Base-by-base conservation (phyloP, 108 stramenopile species). In the Discostella stelligeroides region DNA sequence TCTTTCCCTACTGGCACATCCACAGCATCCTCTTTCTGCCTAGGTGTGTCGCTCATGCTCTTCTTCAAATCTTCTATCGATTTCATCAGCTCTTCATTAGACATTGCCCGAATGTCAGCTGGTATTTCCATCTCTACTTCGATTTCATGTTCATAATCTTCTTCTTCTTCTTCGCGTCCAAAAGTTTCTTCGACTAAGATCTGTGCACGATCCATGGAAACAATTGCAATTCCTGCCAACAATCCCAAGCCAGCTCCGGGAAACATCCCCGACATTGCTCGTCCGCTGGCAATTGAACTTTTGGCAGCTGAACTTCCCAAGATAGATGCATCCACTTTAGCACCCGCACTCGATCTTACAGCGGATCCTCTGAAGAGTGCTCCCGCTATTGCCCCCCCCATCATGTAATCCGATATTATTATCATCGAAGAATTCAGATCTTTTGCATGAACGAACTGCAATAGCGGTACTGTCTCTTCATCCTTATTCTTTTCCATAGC, bases 191-290 rank as follows among this genome's bases (percentile, higher is more conserved):
- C 59, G 41, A 71, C 11, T 0, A 56, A 0, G 17, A 50, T 49
- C 14, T 50, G 48, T 15, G 63, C 34, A 53, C 34, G 53, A 60
- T 79, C 77, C 41, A 79, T 46, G 0, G 65, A 0, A 23, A 71
- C 69, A 37, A 79, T 67, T 1, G 59, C 17, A 18, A 76, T 45
- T 2, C 80, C 80, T 0, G 80, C 80, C 46, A 76, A 40, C 30
- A 81, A 49, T 3, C 80, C 80, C 9, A 81, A 27, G 18, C 69
- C 68, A 4, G 80, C 80, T 2, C 80, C 80, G 7, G 80, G 75
- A 25, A 81, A 21, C 13, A 76, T 34, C 0, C 80, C 80, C 25
- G 80, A 62, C n/a, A 76, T 4, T 15, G 71, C 38, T 27, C n/a
- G 40, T 2, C 38, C 70, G 45, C 13, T 56, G 20, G 30, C 24